A percentile compares a stretch with the other conserved stretches of the same genome.
Evolutionary conservation across 1,284 basidiomycete species (phyloP).

Genomic region (Porodaedalea pini): DNA sequence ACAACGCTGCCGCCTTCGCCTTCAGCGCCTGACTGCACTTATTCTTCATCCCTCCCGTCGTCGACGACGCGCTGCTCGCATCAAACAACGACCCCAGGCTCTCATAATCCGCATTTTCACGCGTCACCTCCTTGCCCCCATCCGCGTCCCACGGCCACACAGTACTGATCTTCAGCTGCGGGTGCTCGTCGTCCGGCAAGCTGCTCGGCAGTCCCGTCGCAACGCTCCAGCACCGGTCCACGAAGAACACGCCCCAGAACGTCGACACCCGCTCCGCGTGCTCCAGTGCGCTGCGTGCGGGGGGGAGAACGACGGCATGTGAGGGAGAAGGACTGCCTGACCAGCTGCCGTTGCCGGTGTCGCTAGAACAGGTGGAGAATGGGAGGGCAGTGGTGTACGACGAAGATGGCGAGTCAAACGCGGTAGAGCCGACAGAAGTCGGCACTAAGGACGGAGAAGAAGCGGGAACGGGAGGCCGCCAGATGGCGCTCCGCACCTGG

Average conservation of each 20-base stretch:
- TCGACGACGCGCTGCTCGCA: neutral
- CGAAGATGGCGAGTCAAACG: neutral
- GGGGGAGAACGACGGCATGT: constrained; percentile 35
- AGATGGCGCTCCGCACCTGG: constrained; percentile 40
- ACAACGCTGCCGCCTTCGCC: constrained; percentile 46
- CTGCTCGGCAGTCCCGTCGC: constrained; percentile 51
- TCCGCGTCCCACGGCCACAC: constrained; percentile 40
- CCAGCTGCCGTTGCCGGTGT: constrained; percentile 10
- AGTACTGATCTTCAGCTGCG: constrained; percentile 48
- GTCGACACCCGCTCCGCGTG: constrained; percentile 46
- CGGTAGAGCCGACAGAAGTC: neutral
- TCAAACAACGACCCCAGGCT: constrained; percentile 17
- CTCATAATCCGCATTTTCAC: constrained; percentile 18
- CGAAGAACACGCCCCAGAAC: constrained; percentile 60
- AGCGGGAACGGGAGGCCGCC: constrained; percentile 24
- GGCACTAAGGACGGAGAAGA: neutral
- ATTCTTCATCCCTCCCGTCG: neutral
- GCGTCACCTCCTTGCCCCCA: neutral
- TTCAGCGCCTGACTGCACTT: constrained; percentile 33
- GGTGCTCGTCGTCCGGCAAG: constrained; percentile 48
- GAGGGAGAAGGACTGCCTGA: constrained; percentile 18
- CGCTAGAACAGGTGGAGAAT: constrained; percentile 18
- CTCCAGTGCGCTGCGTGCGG: constrained; percentile 39
- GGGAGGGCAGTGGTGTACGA: constrained; percentile 15
- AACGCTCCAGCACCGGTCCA: constrained; percentile 57